A percentile compares a stretch with the other conserved stretches of the same genome.
These are phyloP conservation scores for Dacryopinax primogenitus DNA, from an alignment of 768 basidiomycete genomes.

Conservation along the genomic window DNA sequence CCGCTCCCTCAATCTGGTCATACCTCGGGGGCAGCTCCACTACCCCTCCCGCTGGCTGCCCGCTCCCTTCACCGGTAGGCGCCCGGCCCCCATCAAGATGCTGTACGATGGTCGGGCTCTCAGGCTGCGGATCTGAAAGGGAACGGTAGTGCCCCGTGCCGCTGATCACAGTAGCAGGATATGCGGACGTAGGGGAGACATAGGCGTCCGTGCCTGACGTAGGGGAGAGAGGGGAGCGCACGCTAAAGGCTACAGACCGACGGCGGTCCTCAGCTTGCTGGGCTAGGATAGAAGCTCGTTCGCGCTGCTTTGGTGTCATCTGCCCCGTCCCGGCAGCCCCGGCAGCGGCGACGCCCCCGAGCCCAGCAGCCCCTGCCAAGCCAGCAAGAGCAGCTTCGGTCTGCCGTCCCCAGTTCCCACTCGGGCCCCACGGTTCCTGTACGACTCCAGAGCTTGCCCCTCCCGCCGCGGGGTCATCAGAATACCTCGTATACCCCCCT, in stretches of 20 bases:
- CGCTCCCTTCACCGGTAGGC: neutral
- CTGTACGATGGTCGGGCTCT: slow-evolving; percentile 3
- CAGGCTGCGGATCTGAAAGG: neutral
- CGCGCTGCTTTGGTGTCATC: neutral
- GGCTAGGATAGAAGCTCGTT: neutral
- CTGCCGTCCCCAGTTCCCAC: neutral
- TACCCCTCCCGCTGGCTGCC: neutral
- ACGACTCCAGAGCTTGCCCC: neutral
- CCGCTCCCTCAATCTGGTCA: neutral
- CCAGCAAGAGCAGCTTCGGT: neutral
- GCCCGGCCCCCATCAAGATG: neutral
- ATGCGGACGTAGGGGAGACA: neutral
- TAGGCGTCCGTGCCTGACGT: neutral
- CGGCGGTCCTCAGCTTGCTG: neutral
- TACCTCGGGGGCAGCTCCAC: slow-evolving; percentile 2
- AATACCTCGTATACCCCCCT: neutral
- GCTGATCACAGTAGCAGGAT: neutral
- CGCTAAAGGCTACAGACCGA: neutral
- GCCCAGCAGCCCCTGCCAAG: neutral
- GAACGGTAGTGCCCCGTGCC: neutral
- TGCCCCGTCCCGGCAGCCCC: neutral
- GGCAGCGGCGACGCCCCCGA: neutral
- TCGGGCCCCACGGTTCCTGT: neutral
- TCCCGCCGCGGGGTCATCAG: neutral
- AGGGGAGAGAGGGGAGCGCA: neutral